phyloP scores from a whole-genome alignment of 768 basidiomycete species.

The Psilocybe cubensis region DNA sequence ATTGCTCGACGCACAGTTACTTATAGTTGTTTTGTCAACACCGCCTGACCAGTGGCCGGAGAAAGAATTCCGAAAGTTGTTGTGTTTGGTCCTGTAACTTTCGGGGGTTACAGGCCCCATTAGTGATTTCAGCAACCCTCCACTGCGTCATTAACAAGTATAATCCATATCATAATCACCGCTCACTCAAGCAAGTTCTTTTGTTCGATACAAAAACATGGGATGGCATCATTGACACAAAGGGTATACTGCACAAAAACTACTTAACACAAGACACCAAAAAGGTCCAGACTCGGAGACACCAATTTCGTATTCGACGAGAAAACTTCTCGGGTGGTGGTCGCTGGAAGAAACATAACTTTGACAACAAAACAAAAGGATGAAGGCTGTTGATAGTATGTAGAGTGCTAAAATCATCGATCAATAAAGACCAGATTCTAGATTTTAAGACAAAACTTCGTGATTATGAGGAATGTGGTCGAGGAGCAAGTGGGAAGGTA shows the following conservation, averaged over 20 bases:
- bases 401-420: background rate
- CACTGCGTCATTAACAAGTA: too few relatives aligned
- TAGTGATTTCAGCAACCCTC: too few relatives aligned
- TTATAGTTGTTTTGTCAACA: too few relatives aligned
- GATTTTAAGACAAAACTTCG: background rate
- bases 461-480: background rate
- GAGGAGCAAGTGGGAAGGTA: background rate
- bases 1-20: conserved; percentile 9
- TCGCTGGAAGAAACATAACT: background rate
- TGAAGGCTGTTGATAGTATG: background rate
- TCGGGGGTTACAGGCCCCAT: conserved; percentile 13
- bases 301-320: background rate
- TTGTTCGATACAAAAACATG: background rate
- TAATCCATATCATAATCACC: too few relatives aligned
- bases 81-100: conserved; percentile 21
- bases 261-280: background rate
- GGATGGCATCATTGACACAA: background rate
- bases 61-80: conserved; percentile 11
- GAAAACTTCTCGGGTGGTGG: background rate
- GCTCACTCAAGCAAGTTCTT: too few relatives aligned
- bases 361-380: background rate
- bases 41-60: background rate
- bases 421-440: background rate
- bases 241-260: background rate
- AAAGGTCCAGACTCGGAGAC: too few relatives aligned